Evolutionary conservation across 2,329 filamentous ascomycete species (phyloP).

Genomic region (Trichoderma sp.): DNA sequence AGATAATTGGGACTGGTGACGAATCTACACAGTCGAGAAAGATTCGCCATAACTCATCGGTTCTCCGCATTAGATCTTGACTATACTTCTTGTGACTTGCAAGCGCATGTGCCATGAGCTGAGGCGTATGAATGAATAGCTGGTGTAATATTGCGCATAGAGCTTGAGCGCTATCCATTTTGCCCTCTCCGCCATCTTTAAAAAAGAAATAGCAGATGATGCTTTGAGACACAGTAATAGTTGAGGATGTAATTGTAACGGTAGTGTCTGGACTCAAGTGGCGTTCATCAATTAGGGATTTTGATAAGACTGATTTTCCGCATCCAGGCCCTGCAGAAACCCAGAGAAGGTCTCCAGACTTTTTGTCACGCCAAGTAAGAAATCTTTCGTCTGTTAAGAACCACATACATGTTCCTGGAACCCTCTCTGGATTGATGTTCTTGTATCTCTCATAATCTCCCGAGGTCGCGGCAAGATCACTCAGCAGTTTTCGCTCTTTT

Average conservation of each 20-base stretch:
- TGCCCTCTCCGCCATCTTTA: conserved; percentile 29
- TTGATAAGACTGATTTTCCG: conserved; percentile 31
- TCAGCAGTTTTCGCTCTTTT: conserved; percentile 12
- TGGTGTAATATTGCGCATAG: conserved; percentile 30
- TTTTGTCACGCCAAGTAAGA: conserved; percentile 27
- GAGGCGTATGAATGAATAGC: conserved; percentile 25
- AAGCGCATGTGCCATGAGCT: not conserved
- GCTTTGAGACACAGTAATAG: not conserved
- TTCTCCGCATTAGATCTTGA: not conserved
- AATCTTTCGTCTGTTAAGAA: conserved; percentile 30
- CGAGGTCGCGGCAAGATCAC: conserved; percentile 19
- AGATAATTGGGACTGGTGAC: conserved; percentile 25
- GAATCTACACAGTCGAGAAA: conserved; percentile 12
- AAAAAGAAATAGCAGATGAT: conserved; percentile 36
- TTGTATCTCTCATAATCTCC: conserved; percentile 30
- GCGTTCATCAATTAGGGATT: conserved; percentile 30
- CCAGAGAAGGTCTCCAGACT: conserved; percentile 29
- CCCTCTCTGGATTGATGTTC: conserved; percentile 28
- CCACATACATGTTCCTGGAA: conserved; percentile 35
- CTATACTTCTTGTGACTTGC: conserved; percentile 2
- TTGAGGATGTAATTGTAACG: not conserved
- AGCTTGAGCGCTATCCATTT: conserved; percentile 23
- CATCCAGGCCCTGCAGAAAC: conserved; percentile 35
- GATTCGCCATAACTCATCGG: conserved; percentile 16
- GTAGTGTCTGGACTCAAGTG: not conserved